phyloP scores from a whole-genome alignment of 2,329 filamentous ascomycete species.

The Clonostachys sp. region DNA sequence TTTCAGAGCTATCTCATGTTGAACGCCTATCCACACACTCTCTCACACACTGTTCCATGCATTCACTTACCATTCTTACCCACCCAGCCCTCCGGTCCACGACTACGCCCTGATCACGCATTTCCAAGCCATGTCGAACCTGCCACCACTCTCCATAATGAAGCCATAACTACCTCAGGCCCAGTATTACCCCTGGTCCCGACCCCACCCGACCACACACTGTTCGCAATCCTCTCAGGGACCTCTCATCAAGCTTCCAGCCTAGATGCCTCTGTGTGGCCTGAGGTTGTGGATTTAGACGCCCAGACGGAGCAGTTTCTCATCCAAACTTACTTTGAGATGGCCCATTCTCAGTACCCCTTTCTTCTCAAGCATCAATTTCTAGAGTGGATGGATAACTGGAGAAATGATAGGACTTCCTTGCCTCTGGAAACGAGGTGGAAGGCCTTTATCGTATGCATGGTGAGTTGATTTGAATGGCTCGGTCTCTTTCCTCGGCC shows the following conservation, averaged over 20 bases:
- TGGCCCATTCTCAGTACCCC: conserved; percentile 5
- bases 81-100: no score
- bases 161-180: no score
- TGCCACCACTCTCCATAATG: no score
- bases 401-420: neutral
- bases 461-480: neutral
- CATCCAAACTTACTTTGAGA: conserved; percentile 3
- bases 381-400: neutral
- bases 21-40: no score
- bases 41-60: no score
- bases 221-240: neutral
- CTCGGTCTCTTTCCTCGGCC: neutral
- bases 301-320: conserved; percentile 1
- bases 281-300: neutral
- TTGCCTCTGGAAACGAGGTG: neutral
- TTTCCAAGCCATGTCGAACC: no score
- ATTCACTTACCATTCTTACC: no score
- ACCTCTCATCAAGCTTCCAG: neutral
- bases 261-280: no score
- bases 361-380: conserved; percentile 2
- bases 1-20: no score
- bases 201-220: neutral
- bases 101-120: no score
- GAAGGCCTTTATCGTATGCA: neutral
- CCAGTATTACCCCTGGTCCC: no score